A percentile compares a stretch with the other conserved stretches of the same genome.
Evolutionary conservation across 306 rosid genomes (phyloP).

Genomic region (Medicago truncatula): DNA sequence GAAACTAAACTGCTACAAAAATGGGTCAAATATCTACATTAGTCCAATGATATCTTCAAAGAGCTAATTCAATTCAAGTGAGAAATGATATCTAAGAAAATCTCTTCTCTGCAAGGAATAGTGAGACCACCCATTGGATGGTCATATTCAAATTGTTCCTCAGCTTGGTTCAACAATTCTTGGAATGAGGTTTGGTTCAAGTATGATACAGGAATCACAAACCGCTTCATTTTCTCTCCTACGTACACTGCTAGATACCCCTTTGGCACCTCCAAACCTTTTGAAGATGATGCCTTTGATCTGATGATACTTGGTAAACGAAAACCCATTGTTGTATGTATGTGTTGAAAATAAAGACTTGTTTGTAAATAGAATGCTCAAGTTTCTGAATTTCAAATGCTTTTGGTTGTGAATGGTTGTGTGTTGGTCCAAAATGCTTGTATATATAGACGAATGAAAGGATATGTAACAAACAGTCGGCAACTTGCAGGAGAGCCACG

Average conservation of each 20-base stretch:
- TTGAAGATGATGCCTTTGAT: conserved; percentile 36
- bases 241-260: conserved; percentile 90
- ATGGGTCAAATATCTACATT: not conserved
- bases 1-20: not conserved
- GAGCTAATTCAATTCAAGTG: not conserved
- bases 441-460: conserved; percentile 43
- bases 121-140: conserved; percentile 88
- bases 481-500: not conserved
- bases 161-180: conserved; percentile 69
- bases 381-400: conserved; percentile 14
- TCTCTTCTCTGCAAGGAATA: conserved; percentile 83
- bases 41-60: not conserved
- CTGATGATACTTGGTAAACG: conserved; percentile 38
- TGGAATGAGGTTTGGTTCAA: conserved; percentile 76
- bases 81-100: conserved; percentile 66
- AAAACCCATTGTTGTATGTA: conserved; percentile 36
- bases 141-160: conserved; percentile 85
- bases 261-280: conserved; percentile 51
- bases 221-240: conserved; percentile 62
- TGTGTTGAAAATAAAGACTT: not conserved
- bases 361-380: not conserved
- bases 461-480: not conserved
- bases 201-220: conserved; percentile 79
- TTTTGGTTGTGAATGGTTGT: conserved; percentile 11
- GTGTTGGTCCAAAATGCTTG: conserved; percentile 34